These are phyloP conservation scores for Cryphonectria japonica DNA, from an alignment of 2,329 filamentous ascomycete species.

Conservation along the genomic window DNA sequence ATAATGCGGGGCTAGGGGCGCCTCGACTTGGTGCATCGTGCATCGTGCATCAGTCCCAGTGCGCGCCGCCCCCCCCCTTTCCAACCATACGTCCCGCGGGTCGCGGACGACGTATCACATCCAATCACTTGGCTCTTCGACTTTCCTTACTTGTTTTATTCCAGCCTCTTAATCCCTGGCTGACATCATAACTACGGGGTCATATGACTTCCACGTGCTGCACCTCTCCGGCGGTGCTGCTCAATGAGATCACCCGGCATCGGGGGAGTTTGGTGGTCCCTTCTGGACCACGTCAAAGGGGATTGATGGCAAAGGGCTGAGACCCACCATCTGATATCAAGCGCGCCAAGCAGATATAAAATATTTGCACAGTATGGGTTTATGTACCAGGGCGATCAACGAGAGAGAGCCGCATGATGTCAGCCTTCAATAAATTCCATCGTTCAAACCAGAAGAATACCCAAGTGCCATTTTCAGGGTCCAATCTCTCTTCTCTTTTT, in stretches of 20 bases:
- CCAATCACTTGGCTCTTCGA: slow-evolving; percentile 23
- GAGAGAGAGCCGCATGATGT: slow-evolving; percentile 20
- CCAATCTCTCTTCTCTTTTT: background rate
- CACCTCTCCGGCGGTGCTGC: slow-evolving; percentile 13
- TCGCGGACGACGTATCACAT: slow-evolving; percentile 28
- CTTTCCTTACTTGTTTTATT: slow-evolving; percentile 20
- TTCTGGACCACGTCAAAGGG: background rate
- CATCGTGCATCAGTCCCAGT: slow-evolving; percentile 19
- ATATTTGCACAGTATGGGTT: slow-evolving; percentile 16
- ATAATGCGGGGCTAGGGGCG: slow-evolving; percentile 34
- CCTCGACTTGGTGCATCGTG: background rate
- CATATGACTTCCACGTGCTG: slow-evolving; percentile 27
- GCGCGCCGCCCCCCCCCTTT: slow-evolving; percentile 5
- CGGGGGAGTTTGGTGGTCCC: background rate
- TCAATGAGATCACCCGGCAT: background rate
- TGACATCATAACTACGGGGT: slow-evolving; percentile 21
- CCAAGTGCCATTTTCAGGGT: slow-evolving; percentile 28
- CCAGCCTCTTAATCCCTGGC: slow-evolving; percentile 22
- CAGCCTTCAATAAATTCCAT: slow-evolving; percentile 28
- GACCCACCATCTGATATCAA: slow-evolving; percentile 18
- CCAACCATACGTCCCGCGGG: slow-evolving; percentile 19
- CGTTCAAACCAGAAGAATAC: slow-evolving; percentile 3
- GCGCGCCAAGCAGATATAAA: background rate
- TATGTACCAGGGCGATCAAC: background rate
- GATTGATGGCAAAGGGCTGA: slow-evolving; percentile 7